phyloP scores from a whole-genome alignment of 139 green algal genomes.

The Tetraselmis chui region DNA sequence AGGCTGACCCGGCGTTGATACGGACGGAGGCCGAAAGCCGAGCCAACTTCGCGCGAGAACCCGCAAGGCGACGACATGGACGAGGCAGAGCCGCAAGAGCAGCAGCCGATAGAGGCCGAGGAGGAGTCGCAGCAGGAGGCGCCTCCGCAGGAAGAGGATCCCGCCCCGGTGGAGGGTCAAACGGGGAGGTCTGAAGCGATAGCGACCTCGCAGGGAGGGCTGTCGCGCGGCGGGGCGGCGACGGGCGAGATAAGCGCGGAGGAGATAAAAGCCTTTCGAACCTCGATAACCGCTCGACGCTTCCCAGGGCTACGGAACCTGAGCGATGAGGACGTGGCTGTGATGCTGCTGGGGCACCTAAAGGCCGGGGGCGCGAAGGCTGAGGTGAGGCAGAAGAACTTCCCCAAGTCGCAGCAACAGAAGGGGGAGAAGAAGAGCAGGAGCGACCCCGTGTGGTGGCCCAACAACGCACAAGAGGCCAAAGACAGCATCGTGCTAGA shows the following conservation, averaged over 20 bases:
- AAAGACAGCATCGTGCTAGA: background rate
- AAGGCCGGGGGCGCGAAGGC: background rate
- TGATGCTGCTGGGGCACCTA: background rate
- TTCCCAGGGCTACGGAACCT: background rate
- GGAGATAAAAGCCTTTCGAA: background rate
- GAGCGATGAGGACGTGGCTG: background rate
- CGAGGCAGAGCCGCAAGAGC: too few relatives aligned
- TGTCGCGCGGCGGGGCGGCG: too few relatives aligned
- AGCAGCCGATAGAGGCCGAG: too few relatives aligned
- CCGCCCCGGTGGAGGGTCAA: too few relatives aligned
- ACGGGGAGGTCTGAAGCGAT: too few relatives aligned
- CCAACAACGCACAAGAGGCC: background rate
- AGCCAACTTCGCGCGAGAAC: too few relatives aligned
- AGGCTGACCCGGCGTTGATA: too few relatives aligned
- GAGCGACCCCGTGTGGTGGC: background rate
- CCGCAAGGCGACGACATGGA: too few relatives aligned
- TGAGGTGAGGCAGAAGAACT: background rate
- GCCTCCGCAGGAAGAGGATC: too few relatives aligned
- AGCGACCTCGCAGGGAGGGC: too few relatives aligned
- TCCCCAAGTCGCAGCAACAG: background rate
- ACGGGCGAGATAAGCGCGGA: background rate
- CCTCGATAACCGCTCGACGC: background rate
- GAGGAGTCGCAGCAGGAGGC: too few relatives aligned
- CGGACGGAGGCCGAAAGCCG: too few relatives aligned
- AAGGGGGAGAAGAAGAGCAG: background rate